Base-by-base conservation (phyloP, 495 filamentous ascomycete species). In the Penicillium parvum region DNA sequence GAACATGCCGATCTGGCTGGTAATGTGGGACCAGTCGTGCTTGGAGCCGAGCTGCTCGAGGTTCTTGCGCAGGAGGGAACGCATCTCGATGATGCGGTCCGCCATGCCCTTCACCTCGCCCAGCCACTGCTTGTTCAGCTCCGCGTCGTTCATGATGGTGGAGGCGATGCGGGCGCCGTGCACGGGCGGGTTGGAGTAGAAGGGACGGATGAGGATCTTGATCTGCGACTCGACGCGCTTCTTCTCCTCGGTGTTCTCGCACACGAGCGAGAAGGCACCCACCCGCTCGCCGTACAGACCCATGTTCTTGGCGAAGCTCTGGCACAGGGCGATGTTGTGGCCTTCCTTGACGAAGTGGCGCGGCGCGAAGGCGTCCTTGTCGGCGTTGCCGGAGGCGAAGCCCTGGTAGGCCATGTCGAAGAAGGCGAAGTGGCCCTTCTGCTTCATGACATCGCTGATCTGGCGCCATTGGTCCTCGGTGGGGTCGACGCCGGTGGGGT, bases 301-400 rank as follows among this genome's bases (percentile, higher is more conserved):
- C 92, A 98, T 98, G 79, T 98, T 98, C 86, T 98, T 98, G 64
- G 92, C 92, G 68, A 98, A 98, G 39, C 85, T 90, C 75, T 98
- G 92, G 55, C 87, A 83, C 48, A 98, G 80, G 58, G 77, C 81
- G 56, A 94, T 83, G 63, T 85, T 79, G 75, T 96, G 91, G 57
- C 91, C 92, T 70, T 98, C 74, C 66, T 83, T 78, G 60, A 96
- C 80, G 60, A 98, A 98, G 76, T 96, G 72, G 44, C 92, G 75
- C 30, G 96, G 78, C 42, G 92, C 85, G 55, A 94, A 97, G 46
- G 92, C 92, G 67, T 98, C 92, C 58, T 77, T 77, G 71, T 95
- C 78, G 35, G 89, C 91, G 71, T 94, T 82, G 45, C 92, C 92
- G 49, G 83, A 89, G 38, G 92, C 92, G 58, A 98, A 98, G 50